These are phyloP conservation scores for Coemansia sp. DNA, from an alignment of 192 early-diverging fungal genomes.

Conservation along the genomic window DNA sequence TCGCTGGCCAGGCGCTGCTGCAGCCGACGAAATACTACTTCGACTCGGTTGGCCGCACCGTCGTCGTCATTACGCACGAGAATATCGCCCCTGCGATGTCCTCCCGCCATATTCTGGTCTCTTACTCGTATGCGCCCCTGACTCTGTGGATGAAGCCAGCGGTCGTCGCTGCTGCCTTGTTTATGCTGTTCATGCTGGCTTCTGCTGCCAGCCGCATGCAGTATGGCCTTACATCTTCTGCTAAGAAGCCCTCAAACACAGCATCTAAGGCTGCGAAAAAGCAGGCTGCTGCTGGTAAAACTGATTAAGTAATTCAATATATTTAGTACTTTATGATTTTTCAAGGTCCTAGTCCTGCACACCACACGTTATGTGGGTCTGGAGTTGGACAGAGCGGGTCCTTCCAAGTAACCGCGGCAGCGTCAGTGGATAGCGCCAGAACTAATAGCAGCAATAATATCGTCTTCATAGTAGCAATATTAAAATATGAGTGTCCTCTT, in stretches of 20 bases:
- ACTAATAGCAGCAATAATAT: not conserved
- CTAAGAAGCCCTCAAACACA: not conserved
- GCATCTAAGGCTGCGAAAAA: conserved; percentile 11
- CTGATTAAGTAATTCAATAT: not conserved
- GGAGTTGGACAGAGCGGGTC: conserved; percentile 48
- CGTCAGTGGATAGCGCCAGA: not conserved
- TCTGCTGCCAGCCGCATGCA: conserved; percentile 63
- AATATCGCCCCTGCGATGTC: conserved; percentile 78
- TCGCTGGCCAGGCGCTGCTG: conserved; percentile 61
- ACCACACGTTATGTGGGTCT: conserved; percentile 30
- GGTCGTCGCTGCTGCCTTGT: conserved; percentile 57
- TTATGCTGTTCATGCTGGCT: conserved; percentile 62
- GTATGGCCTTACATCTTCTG: conserved; percentile 49
- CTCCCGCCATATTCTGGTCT: conserved; percentile 57
- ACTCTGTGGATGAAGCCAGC: conserved; percentile 69
- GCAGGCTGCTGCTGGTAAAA: not conserved
- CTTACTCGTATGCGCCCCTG: conserved; percentile 57
- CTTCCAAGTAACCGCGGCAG: not conserved
- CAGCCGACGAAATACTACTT: conserved; percentile 77
- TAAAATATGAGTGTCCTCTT: not conserved
- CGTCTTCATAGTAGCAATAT: not conserved
- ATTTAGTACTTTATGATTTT: not conserved
- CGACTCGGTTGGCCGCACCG: conserved; percentile 89
- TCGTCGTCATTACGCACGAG: conserved; percentile 67
- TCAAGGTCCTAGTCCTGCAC: conserved; percentile 30